These are phyloP conservation scores for Aspergillus fumigatiaffinis DNA, from an alignment of 2,329 filamentous ascomycete species.

Conservation along the genomic window DNA sequence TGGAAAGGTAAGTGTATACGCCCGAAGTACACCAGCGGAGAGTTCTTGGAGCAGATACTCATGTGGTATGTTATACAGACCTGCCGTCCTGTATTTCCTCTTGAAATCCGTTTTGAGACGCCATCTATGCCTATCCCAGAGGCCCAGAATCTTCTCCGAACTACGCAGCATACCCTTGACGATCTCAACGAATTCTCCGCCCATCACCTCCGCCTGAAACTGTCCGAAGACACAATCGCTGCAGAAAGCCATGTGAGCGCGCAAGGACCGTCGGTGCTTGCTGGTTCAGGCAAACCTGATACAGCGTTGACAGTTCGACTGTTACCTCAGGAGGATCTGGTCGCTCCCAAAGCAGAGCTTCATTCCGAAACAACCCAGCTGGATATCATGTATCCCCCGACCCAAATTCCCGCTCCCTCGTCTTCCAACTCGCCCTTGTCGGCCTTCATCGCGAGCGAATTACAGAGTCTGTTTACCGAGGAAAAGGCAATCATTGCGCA, in stretches of 20 bases:
- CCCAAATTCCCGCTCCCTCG: slow-evolving; percentile 61
- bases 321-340: slow-evolving; percentile 46
- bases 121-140: slow-evolving; percentile 63
- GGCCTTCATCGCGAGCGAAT: slow-evolving; percentile 70
- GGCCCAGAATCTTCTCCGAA: slow-evolving; percentile 67
- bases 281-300: slow-evolving; percentile 28
- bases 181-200: slow-evolving; percentile 81
- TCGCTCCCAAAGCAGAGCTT: slow-evolving; percentile 58
- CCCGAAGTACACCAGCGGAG: background rate
- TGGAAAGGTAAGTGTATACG: slow-evolving; percentile 63
- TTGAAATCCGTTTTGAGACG: slow-evolving; percentile 74
- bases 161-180: slow-evolving; percentile 83
- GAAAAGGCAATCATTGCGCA: slow-evolving; percentile 83
- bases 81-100: slow-evolving; percentile 82
- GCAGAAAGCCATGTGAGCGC: slow-evolving; percentile 8
- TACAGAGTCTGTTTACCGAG: slow-evolving; percentile 76
- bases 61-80: slow-evolving; percentile 51
- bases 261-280: slow-evolving; percentile 3
- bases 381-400: slow-evolving; percentile 71
- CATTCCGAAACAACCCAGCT: slow-evolving; percentile 67
- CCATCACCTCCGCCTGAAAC: slow-evolving; percentile 72
- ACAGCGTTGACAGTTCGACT: slow-evolving; percentile 69
- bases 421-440: slow-evolving; percentile 71
- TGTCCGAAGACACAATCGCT: slow-evolving; percentile 41
- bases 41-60: background rate